Percentiles rank a stretch among this genome's conserved stretches.
phyloP scores from a whole-genome alignment of 2,329 filamentous ascomycete genomes.

The Colletotrichum falcatum region DNA sequence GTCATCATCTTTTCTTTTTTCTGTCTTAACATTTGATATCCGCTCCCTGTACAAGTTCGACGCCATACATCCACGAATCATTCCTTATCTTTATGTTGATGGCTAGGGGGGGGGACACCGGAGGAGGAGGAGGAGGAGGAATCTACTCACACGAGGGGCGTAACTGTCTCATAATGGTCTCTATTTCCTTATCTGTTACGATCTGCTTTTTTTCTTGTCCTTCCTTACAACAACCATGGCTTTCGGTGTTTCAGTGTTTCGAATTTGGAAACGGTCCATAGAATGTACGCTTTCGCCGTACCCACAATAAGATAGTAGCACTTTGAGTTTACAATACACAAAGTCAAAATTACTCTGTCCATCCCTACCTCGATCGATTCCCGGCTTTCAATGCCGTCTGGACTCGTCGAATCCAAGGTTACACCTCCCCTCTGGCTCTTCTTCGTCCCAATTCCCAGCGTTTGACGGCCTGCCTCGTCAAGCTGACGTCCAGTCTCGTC shows the following conservation, averaged over 20 bases:
- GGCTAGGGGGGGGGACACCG: neutral
- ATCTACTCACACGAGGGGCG: conserved; percentile 21
- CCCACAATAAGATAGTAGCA: conserved; percentile 33
- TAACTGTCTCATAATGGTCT: conserved; percentile 34
- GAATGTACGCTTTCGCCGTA: conserved; percentile 38
- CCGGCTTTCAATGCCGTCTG: too few species aligned
- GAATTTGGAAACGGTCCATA: conserved; percentile 32
- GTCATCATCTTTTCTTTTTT: conserved; percentile 27
- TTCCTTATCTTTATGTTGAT: conserved; percentile 28
- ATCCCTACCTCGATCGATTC: neutral
- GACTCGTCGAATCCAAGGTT: neutral
- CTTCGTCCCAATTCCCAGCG: neutral
- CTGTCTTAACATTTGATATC: conserved; percentile 41
- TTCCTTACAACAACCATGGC: conserved; percentile 37
- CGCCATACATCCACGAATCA: conserved; percentile 30
- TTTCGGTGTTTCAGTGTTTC: conserved; percentile 34
- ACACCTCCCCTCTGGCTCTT: neutral
- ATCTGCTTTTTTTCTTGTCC: conserved; percentile 11
- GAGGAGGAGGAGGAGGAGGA: conserved; percentile 8
- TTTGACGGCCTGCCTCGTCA: neutral
- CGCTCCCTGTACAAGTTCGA: conserved; percentile 38
- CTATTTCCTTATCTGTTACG: conserved; percentile 29
- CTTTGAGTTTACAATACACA: conserved; percentile 34
- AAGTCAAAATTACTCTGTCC: conserved; percentile 19
- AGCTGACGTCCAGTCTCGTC: neutral